phyloP scores from a whole-genome alignment of 2,329 filamentous ascomycete genomes.

The Harringtonia aguacate region DNA sequence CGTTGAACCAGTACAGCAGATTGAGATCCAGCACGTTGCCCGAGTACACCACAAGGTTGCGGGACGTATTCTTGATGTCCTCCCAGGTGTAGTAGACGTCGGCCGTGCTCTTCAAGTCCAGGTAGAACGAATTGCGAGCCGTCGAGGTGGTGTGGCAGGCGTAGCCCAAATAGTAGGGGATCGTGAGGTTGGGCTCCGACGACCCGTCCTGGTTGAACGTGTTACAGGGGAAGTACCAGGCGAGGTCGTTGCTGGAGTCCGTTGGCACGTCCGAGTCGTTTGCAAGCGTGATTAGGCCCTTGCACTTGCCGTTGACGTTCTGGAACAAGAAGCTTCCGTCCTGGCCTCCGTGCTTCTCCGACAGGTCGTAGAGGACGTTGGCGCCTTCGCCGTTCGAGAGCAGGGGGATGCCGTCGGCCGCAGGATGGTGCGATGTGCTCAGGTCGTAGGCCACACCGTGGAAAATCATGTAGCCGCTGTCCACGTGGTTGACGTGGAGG shows the following conservation, averaged over 20 bases:
- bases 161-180: slow-evolving; percentile 72
- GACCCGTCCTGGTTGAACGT: slow-evolving; percentile 93
- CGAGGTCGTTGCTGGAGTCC: slow-evolving; percentile 60
- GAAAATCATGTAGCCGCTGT: slow-evolving; percentile 83
- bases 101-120: slow-evolving; percentile 52
- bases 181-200: slow-evolving; percentile 60
- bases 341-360: slow-evolving; percentile 70
- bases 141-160: slow-evolving; percentile 69
- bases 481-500: slow-evolving; percentile 74
- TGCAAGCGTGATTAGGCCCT: slow-evolving; percentile 69
- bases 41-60: slow-evolving; percentile 90
- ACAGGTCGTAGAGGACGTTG: slow-evolving; percentile 83
- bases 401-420: slow-evolving; percentile 64
- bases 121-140: slow-evolving; percentile 67
- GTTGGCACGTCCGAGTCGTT: slow-evolving; percentile 68
- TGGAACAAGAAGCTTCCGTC: slow-evolving; percentile 98
- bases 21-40: slow-evolving; percentile 87
- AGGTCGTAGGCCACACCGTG: slow-evolving; percentile 87
- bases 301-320: slow-evolving; percentile 96
- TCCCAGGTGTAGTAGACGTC: slow-evolving; percentile 97
- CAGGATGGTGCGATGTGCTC: slow-evolving; percentile 63
- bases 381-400: slow-evolving; percentile 37
- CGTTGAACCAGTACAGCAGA: slow-evolving; percentile 84
- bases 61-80: slow-evolving; percentile 77
- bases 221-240: slow-evolving; percentile 94